Evolutionary conservation across 139 green algal species (phyloP).

Genomic region (Coelastrella sp.): DNA sequence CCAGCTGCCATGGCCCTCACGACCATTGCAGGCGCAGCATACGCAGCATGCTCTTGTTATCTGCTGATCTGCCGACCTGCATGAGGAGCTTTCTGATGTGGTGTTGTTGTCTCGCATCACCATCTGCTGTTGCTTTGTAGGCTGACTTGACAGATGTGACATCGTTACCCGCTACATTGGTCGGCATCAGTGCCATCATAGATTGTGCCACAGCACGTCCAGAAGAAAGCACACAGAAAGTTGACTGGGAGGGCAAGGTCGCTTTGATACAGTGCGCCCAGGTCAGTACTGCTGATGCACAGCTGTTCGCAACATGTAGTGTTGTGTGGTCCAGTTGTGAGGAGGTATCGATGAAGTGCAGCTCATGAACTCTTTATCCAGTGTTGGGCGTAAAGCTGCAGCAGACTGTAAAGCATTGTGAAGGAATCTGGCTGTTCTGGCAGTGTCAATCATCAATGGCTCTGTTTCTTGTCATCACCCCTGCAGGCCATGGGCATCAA

Average conservation of each 20-base stretch:
- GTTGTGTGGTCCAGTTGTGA: background rate
- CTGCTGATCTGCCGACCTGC: no score
- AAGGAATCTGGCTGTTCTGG: no score
- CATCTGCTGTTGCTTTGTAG: no score
- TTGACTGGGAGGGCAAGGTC: slow-evolving; percentile 99
- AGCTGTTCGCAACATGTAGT: background rate
- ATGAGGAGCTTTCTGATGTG: no score
- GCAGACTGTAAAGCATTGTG: no score
- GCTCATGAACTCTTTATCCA: no score
- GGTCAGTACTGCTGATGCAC: slow-evolving; percentile 56
- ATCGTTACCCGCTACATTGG: slow-evolving; percentile 94
- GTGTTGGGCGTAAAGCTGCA: no score
- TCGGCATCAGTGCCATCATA: slow-evolving; percentile 96
- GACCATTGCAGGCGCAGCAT: no score
- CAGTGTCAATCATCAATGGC: no score
- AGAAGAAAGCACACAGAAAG: slow-evolving; percentile 91
- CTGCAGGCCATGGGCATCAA: slow-evolving; percentile 97
- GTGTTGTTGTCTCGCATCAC: background rate
- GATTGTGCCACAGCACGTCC: slow-evolving; percentile 97
- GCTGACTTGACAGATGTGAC: slow-evolving; percentile 94
- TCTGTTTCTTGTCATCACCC: background rate
- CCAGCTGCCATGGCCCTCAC: no score
- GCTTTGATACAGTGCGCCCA: slow-evolving; percentile 94
- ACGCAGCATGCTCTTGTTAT: no score
- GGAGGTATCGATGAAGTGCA: no score